Percentiles rank a stretch among this genome's conserved stretches.
Evolutionary conservation across 2,329 filamentous ascomycete species (phyloP).

Genomic region (Ascochyta fabae): DNA sequence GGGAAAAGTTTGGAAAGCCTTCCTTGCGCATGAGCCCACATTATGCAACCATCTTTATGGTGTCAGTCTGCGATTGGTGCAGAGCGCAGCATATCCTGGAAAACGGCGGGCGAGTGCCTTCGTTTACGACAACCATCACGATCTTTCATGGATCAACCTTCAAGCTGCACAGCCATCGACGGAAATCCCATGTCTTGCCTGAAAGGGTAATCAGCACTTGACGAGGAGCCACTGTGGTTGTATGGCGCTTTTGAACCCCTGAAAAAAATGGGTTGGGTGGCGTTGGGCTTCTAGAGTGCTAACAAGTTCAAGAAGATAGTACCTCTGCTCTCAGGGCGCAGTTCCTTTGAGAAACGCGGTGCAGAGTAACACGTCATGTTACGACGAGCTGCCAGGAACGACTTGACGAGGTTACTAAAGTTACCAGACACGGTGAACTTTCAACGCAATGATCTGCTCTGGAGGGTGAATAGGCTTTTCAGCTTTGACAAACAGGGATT

Average conservation of each 20-base stretch:
- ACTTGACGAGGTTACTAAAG: no score
- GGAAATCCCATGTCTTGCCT: constrained; percentile 1
- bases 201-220: not conserved
- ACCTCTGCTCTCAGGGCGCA: no score
- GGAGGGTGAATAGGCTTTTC: no score
- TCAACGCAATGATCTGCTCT: no score
- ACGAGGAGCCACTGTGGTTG: not conserved
- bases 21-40: not conserved
- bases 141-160: constrained; percentile 31
- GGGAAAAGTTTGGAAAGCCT: not conserved
- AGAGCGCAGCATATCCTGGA: constrained; percentile 3
- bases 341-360: no score
- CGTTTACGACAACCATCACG: constrained; percentile 19
- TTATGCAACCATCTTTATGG: constrained; percentile 6
- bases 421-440: no score
- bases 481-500: no score
- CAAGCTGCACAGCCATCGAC: constrained; percentile 26
- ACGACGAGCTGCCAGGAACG: no score
- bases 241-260: not conserved
- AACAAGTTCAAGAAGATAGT: not conserved
- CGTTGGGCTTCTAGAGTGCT: not conserved
- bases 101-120: constrained; percentile 4
- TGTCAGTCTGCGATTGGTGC: constrained; percentile 15
- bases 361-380: no score
- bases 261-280: not conserved